phyloP scores from a whole-genome alignment of 164 flowering plant species.

The Nymphaea thermarum region DNA sequence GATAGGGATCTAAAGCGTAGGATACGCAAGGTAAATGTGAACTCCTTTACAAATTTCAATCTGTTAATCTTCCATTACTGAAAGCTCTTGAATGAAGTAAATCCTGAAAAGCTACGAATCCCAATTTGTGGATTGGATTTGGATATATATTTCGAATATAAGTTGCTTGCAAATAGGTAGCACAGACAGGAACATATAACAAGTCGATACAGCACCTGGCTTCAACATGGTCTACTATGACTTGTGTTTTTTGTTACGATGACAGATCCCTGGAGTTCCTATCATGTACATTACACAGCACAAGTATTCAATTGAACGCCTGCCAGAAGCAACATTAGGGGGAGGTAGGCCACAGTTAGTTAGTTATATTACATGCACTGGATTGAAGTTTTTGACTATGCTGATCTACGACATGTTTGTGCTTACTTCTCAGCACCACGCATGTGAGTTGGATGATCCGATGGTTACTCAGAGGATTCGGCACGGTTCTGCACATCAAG shows the following conservation, averaged over 20 bases:
- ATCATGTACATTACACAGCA: constrained; percentile 89
- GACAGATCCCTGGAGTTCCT: constrained; percentile 90
- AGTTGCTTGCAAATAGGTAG: too few relatives aligned
- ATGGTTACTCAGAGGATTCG: not conserved
- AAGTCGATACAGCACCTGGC: too few relatives aligned
- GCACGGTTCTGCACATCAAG: not conserved
- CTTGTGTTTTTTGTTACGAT: too few relatives aligned
- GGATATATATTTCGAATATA: too few relatives aligned
- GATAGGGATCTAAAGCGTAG: constrained; percentile 96
- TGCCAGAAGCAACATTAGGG: constrained; percentile 97
- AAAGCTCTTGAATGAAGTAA: not conserved
- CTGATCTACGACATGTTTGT: not conserved
- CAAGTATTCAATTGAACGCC: constrained; percentile 80
- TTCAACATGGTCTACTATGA: too few relatives aligned
- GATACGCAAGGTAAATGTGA: constrained; percentile 70
- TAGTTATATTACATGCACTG: not conserved
- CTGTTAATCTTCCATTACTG: not conserved
- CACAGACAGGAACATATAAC: too few relatives aligned
- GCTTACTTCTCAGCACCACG: not conserved
- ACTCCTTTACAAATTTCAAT: not conserved
- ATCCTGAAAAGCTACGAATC: too few relatives aligned
- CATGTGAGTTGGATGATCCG: not conserved
- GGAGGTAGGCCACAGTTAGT: constrained; percentile 51
- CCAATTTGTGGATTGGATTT: too few relatives aligned
- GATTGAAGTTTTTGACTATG: not conserved